These are phyloP conservation scores for Apiospora saccharicola DNA, from an alignment of 2,329 filamentous ascomycete species.

Conservation along the genomic window DNA sequence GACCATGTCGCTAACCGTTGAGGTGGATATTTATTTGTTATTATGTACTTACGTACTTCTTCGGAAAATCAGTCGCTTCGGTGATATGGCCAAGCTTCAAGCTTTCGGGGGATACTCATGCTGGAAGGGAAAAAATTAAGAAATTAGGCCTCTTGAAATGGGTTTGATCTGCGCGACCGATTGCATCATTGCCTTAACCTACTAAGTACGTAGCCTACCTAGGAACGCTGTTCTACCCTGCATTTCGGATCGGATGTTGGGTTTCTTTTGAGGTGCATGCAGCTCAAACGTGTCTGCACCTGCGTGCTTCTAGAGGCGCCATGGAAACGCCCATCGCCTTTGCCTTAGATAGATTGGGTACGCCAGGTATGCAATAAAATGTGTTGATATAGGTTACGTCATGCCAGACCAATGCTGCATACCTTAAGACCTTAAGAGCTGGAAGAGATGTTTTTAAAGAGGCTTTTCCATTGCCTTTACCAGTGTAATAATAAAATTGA, in stretches of 20 bases:
- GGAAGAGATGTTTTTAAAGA: neutral
- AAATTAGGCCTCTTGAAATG: neutral
- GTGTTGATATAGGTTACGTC: slow-evolving; percentile 15
- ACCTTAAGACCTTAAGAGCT: neutral
- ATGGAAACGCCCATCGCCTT: neutral
- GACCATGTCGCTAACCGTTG: slow-evolving; percentile 1
- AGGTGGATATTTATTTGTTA: neutral
- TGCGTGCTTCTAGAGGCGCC: neutral
- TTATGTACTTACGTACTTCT: neutral
- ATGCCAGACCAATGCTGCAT: neutral
- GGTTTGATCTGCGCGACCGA: slow-evolving; percentile 1
- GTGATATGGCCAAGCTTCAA: neutral
- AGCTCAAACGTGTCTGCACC: slow-evolving; percentile 17
- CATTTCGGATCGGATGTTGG: neutral
- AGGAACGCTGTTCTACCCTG: neutral
- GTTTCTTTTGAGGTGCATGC: neutral
- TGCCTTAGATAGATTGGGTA: neutral
- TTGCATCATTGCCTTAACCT: slow-evolving; percentile 13
- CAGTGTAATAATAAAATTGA: neutral
- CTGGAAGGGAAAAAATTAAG: neutral
- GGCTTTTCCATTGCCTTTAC: neutral
- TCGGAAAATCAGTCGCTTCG: neutral
- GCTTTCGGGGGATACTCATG: neutral
- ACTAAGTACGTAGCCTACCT: neutral
- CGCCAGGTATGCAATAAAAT: slow-evolving; percentile 1